Evolutionary conservation across 441 rosid species (phyloP).

Genomic region (Erysimum cheiri): DNA sequence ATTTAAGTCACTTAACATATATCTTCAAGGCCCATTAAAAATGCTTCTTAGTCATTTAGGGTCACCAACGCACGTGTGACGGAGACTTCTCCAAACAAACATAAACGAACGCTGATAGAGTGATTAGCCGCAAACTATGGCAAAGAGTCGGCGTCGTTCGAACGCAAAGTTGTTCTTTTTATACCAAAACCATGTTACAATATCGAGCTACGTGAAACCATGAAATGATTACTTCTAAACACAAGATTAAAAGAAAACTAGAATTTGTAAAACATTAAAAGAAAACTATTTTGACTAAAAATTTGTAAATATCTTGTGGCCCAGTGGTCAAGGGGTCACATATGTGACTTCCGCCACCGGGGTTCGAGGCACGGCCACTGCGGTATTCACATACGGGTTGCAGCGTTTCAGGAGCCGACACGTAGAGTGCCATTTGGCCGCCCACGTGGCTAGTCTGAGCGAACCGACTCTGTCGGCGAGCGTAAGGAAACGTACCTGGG

Average conservation of each 20-base stretch:
- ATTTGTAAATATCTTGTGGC: background rate
- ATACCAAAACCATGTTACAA: background rate
- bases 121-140: background rate
- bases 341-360: no score
- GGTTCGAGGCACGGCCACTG: no score
- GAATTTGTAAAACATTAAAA: background rate
- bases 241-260: background rate
- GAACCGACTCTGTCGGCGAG: no score
- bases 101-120: conserved; percentile 11
- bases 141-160: conserved; percentile 14
- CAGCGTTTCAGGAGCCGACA: no score
- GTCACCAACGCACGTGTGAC: conserved; percentile 24
- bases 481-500: no score
- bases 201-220: background rate
- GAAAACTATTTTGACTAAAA: background rate
- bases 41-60: no score
- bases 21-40: no score
- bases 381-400: no score
- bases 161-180: background rate
- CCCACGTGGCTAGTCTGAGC: no score
- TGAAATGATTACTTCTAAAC: conserved; percentile 1
- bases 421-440: no score
- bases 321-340: no score
- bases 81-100: conserved; percentile 17
- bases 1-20: no score